phyloP scores from a whole-genome alignment of 768 basidiomycete genomes.

The Mycena crocata region DNA sequence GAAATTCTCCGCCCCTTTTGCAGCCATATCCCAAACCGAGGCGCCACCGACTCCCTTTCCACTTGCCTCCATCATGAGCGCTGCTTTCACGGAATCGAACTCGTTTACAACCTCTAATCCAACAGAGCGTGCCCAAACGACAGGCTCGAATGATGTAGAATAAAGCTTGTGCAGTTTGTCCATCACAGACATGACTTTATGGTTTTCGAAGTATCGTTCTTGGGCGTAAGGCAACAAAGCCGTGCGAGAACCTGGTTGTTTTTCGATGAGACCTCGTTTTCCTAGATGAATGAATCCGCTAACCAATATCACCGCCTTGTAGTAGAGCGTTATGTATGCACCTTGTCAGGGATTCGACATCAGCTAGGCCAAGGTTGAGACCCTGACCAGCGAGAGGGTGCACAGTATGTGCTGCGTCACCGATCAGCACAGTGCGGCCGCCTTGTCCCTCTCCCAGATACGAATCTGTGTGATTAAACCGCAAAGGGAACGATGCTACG shows the following conservation, averaged over 20 bases:
- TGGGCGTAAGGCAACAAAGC: conserved; percentile 81
- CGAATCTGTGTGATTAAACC: conserved; percentile 85
- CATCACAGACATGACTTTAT: conserved; percentile 82
- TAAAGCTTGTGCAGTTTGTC: conserved; percentile 95
- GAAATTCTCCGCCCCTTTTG: conserved; percentile 60
- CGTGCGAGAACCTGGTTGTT: conserved; percentile 72
- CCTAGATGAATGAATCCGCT: conserved; percentile 36
- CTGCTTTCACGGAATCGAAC: conserved; percentile 82
- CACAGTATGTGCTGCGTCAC: conserved; percentile 95
- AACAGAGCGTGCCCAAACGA: conserved; percentile 89
- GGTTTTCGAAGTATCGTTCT: conserved; percentile 88
- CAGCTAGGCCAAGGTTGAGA: conserved; percentile 91
- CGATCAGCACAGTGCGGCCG: conserved; percentile 86
- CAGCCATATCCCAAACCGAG: conserved; percentile 50
- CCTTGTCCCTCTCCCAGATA: conserved; percentile 83
- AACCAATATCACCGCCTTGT: conserved; percentile 87
- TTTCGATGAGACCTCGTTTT: not conserved
- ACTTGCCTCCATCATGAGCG: conserved; percentile 86
- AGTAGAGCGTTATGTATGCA: conserved; percentile 69
- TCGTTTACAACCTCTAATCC: conserved; percentile 95
- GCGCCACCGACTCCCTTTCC: conserved; percentile 39
- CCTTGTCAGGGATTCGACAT: conserved; percentile 78
- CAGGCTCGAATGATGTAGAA: conserved; percentile 67
- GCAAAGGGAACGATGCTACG: conserved; percentile 90
- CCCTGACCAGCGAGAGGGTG: conserved; percentile 98